These are phyloP conservation scores for Globisporangium paddicum DNA, from an alignment of 352 stramenopile genomes.

Conservation along the genomic window DNA sequence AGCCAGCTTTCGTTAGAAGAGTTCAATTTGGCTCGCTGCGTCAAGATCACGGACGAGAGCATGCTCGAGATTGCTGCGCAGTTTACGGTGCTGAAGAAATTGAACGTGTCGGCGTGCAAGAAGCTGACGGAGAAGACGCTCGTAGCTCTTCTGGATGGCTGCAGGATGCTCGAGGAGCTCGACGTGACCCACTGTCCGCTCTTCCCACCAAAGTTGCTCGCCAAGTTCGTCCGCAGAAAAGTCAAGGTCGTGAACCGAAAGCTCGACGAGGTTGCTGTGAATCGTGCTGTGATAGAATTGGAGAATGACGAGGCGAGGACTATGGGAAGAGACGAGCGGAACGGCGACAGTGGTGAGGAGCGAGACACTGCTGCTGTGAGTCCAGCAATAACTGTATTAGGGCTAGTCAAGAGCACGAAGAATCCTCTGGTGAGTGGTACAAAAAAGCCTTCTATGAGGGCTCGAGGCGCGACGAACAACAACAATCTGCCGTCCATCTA, in stretches of 20 bases:
- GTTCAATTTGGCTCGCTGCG: conserved; percentile 58
- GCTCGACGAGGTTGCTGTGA: conserved; percentile 31
- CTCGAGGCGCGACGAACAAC: not conserved
- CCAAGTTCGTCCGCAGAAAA: conserved; percentile 51
- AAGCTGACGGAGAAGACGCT: conserved; percentile 68
- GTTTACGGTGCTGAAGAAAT: conserved; percentile 50
- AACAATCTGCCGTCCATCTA: conserved; percentile 19
- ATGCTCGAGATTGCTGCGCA: conserved; percentile 77
- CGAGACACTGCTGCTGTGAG: not conserved
- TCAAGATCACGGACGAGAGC: conserved; percentile 82
- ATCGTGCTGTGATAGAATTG: not conserved
- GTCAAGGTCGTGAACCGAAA: conserved; percentile 44
- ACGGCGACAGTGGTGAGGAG: not conserved
- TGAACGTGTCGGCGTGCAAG: conserved; percentile 81
- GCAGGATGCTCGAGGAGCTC: conserved; percentile 57
- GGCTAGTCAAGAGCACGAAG: not conserved
- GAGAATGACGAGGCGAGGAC: not conserved
- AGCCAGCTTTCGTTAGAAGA: conserved; percentile 78
- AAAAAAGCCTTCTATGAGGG: not conserved
- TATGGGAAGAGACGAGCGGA: conserved; percentile 8
- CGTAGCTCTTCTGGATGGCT: conserved; percentile 42
- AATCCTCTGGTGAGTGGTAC: not conserved
- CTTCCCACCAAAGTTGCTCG: conserved; percentile 49
- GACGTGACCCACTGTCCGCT: conserved; percentile 77
- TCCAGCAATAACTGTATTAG: not conserved